A percentile compares a stretch with the other conserved stretches of the same genome.
Evolutionary conservation across 139 green algal genomes (phyloP).

Genomic region (Chlamydomonas schloesseri): DNA sequence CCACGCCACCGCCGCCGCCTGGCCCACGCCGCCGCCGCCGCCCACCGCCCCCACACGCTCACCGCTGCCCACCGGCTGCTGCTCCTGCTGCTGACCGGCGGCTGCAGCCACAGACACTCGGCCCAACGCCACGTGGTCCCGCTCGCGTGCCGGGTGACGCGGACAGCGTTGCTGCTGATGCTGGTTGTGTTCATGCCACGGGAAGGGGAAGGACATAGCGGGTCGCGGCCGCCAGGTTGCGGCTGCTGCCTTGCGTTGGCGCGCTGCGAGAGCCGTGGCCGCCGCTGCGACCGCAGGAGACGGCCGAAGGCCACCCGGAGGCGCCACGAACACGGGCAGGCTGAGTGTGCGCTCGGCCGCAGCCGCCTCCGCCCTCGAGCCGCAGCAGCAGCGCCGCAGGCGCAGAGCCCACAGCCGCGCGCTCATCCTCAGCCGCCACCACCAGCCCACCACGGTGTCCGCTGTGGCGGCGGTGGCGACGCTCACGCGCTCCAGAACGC

Average conservation of each 20-base stretch:
- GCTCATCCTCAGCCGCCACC: not conserved
- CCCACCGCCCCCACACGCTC: not conserved
- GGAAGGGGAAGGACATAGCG: not conserved
- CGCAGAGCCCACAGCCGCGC: not conserved
- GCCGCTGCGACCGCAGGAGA: not conserved
- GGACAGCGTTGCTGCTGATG: too few relatives aligned
- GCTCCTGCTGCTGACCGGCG: not conserved
- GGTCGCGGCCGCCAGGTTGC: too few relatives aligned
- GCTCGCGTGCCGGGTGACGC: too few relatives aligned
- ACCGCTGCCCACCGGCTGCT: not conserved
- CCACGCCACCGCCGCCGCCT: constrained; percentile 15
- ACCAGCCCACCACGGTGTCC: not conserved
- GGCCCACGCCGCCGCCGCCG: not conserved
- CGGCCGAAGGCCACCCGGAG: constrained; percentile 8
- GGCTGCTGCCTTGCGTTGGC: not conserved
- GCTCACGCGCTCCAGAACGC: too few relatives aligned
- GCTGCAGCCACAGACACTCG: too few relatives aligned
- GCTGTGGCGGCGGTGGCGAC: not conserved
- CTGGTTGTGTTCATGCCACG: not conserved
- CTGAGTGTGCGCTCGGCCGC: too few relatives aligned
- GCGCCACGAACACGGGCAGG: not conserved
- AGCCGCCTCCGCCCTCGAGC: not conserved
- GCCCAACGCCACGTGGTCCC: too few relatives aligned
- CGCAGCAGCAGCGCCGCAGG: not conserved
- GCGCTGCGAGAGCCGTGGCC: too few relatives aligned